These are phyloP conservation scores for Saitozyma podzolica DNA, from an alignment of 768 basidiomycete species.

Conservation along the genomic window DNA sequence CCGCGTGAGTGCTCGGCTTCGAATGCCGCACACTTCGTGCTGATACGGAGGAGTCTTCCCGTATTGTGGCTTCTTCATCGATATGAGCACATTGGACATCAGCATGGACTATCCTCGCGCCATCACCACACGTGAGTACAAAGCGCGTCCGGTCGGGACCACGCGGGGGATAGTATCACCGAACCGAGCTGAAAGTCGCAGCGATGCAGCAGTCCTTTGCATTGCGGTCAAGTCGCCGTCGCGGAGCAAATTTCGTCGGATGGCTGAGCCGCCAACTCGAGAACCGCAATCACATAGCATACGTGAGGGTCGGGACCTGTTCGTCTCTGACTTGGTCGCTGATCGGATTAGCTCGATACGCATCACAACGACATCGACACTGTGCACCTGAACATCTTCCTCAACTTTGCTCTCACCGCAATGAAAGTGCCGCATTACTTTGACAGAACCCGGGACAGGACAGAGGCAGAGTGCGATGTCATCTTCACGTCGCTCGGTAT, in stretches of 20 bases:
- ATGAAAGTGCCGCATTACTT: constrained; percentile 87
- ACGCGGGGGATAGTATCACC: background rate
- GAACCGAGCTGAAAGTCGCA: constrained; percentile 64
- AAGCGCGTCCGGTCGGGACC: background rate
- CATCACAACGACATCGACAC: constrained; percentile 64
- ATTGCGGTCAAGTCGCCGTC: constrained; percentile 22
- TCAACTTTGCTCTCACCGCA: constrained; percentile 75
- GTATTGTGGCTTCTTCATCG: constrained; percentile 86
- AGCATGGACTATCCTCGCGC: constrained; percentile 76
- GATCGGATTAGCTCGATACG: constrained; percentile 59
- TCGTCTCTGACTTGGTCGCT: background rate
- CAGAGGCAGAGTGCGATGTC: background rate
- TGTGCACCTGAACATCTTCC: constrained; percentile 80
- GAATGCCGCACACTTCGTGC: background rate
- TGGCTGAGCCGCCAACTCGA: constrained; percentile 58
- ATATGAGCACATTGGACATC: constrained; percentile 74
- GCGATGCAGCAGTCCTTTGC: constrained; percentile 36
- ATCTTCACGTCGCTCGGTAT: constrained; percentile 14
- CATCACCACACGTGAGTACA: constrained; percentile 60
- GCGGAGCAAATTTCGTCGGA: constrained; percentile 31
- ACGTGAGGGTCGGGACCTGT: constrained; percentile 45
- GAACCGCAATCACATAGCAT: constrained; percentile 75
- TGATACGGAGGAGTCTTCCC: constrained; percentile 67
- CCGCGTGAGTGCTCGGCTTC: constrained; percentile 41
- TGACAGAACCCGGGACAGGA: constrained; percentile 28